Conservation (phyloP, 2,329 filamentous ascomycete genomes). For the Geosmithia putterillii region DNA sequence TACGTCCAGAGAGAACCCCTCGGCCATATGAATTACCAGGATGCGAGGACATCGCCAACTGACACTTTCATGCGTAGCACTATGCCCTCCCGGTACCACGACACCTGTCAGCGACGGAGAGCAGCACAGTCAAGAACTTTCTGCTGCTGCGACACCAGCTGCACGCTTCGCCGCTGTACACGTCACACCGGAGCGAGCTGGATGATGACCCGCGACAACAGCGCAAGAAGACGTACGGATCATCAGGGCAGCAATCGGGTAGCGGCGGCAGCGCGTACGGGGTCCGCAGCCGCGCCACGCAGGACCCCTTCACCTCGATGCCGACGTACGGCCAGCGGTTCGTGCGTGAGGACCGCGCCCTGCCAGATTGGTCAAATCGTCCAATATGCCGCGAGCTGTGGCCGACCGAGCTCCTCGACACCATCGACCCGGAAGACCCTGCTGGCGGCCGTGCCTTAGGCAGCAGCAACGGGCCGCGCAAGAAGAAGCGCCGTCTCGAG, state of each 20-base stretch:
- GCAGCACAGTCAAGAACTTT: conserved; percentile 34
- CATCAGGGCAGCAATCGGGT: conserved; percentile 45
- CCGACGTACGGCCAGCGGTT: conserved; percentile 47
- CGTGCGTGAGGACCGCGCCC: conserved; percentile 33
- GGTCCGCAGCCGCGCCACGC: conserved; percentile 39
- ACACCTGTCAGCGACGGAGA: conserved; percentile 29
- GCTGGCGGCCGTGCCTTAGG: neutral
- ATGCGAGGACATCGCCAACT: neutral
- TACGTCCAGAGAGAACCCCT: conserved; percentile 19
- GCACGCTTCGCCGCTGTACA: conserved; percentile 43
- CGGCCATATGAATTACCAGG: neutral
- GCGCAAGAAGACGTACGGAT: conserved; percentile 32
- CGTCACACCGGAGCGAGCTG: conserved; percentile 32
- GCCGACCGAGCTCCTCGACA: conserved; percentile 41
- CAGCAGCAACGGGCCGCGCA: neutral
- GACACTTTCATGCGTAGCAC: too few species aligned
- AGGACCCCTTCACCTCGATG: conserved; percentile 46
- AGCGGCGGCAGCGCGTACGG: too few species aligned
- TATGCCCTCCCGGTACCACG: conserved; percentile 8
- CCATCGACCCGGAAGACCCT: conserved; percentile 30
- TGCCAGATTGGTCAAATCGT: conserved; percentile 39
- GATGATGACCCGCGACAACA: conserved; percentile 20
- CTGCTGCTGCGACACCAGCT: conserved; percentile 44
- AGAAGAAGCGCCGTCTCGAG: conserved; percentile 31
- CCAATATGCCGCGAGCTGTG: conserved; percentile 42